phyloP scores from a whole-genome alignment of 169 alveolate genomes.

The Perkinsus marinus region DNA sequence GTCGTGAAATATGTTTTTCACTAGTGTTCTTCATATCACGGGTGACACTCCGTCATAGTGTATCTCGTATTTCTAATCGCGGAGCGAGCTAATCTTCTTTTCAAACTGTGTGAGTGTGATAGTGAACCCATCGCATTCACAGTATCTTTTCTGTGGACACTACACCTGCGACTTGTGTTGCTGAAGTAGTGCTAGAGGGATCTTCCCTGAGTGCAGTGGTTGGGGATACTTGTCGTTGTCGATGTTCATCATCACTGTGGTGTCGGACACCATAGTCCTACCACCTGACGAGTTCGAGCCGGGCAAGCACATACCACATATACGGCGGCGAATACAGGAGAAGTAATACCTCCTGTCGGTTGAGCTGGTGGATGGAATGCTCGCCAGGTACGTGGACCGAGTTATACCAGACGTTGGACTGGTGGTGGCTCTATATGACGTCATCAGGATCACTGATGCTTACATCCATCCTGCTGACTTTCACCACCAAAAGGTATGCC shows the following conservation, averaged over 20 bases:
- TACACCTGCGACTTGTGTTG: no score
- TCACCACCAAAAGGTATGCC: neutral
- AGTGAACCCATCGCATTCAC: no score
- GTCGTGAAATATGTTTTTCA: no score
- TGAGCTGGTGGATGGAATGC: neutral
- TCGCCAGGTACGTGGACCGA: neutral
- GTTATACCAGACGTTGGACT: neutral
- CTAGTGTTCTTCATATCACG: no score
- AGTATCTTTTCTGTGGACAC: no score
- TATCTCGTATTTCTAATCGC: no score
- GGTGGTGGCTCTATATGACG: neutral
- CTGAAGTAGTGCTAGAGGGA: no score
- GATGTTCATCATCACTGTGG: neutral
- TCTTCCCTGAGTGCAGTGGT: neutral
- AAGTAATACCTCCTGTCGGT: neutral
- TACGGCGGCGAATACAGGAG: neutral
- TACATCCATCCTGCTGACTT: neutral
- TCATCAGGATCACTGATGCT: neutral
- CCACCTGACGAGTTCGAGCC: neutral
- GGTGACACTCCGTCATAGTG: no score
- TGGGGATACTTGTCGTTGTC: neutral
- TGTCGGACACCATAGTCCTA: neutral
- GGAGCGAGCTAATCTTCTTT: no score
- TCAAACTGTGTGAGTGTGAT: no score
- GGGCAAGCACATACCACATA: neutral